These are phyloP conservation scores for Alternaria solani DNA, from an alignment of 2,329 filamentous ascomycete species.

Conservation along the genomic window DNA sequence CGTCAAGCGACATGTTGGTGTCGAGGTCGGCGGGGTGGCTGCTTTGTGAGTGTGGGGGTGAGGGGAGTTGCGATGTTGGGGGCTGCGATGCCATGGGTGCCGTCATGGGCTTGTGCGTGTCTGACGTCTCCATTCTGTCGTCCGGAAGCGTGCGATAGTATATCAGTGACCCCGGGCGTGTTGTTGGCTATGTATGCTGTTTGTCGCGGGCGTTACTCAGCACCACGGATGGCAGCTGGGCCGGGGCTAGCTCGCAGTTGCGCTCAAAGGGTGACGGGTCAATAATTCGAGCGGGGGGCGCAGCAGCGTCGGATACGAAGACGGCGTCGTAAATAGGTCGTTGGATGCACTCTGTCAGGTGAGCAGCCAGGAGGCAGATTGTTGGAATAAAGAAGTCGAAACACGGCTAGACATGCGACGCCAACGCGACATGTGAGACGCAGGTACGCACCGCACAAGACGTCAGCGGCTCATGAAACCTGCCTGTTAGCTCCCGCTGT, in stretches of 20 bases:
- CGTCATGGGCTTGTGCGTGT: constrained; percentile 18
- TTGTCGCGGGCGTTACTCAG: constrained; percentile 6
- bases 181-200: neutral
- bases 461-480: constrained; percentile 38
- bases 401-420: constrained; percentile 22
- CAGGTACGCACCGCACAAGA: constrained; percentile 30
- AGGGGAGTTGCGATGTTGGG: constrained; percentile 29
- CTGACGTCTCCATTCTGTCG: constrained; percentile 27
- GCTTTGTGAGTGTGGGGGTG: constrained; percentile 37
- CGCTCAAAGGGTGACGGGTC: constrained; percentile 8
- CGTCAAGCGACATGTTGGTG: constrained; percentile 27
- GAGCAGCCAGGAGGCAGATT: neutral
- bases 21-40: constrained; percentile 19
- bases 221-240: constrained; percentile 27
- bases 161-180: too few species aligned
- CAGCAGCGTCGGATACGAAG: constrained; percentile 15
- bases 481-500: constrained; percentile 20
- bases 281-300: constrained; percentile 10
- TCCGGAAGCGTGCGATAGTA: neutral
- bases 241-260: constrained; percentile 34
- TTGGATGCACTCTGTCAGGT: neutral
- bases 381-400: constrained; percentile 8
- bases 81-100: constrained; percentile 18
- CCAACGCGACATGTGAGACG: constrained; percentile 13
- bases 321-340: neutral